phyloP scores from a whole-genome alignment of 108 stramenopile species.

The Cyclotella distinguenda region DNA sequence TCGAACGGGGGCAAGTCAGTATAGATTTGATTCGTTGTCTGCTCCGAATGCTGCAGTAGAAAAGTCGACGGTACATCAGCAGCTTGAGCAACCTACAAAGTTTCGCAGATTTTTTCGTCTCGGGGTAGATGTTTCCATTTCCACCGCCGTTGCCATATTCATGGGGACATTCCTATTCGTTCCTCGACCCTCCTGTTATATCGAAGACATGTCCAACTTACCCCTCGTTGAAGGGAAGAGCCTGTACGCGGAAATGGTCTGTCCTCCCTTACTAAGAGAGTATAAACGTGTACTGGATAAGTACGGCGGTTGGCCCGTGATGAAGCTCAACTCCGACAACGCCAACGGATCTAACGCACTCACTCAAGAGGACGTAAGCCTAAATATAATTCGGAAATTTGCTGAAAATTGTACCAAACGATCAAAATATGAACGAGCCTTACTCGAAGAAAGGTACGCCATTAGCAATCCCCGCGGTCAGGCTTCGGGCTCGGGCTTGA shows the following conservation, averaged over 20 bases:
- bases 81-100: slow-evolving; percentile 3
- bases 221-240: slow-evolving; percentile 43
- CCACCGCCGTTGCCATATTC: slow-evolving; percentile 27
- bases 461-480: not conserved
- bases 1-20: not conserved
- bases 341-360: slow-evolving; percentile 1
- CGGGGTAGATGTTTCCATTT: slow-evolving; percentile 18
- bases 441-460: slow-evolving; percentile 36
- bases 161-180: slow-evolving; percentile 37
- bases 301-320: slow-evolving; percentile 44
- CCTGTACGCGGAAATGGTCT: slow-evolving; percentile 44
- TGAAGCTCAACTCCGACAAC: not conserved
- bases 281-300: slow-evolving; percentile 29
- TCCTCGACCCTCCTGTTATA: slow-evolving; percentile 43
- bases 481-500: slow-evolving; percentile 1
- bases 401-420: slow-evolving; percentile 44
- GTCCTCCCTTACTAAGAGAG: slow-evolving; percentile 43
- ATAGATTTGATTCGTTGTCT: slow-evolving; percentile 15
- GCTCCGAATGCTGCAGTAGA: not conserved
- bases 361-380: slow-evolving; percentile 44
- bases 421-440: slow-evolving; percentile 36
- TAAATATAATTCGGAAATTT: slow-evolving; percentile 37
- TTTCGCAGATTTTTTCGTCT: slow-evolving; percentile 17
- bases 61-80: not conserved
- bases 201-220: slow-evolving; percentile 44